Percentiles rank a stretch among this genome's conserved stretches.
Conservation (phyloP, 257 asterid species). For the Voacanga thouarsii region DNA sequence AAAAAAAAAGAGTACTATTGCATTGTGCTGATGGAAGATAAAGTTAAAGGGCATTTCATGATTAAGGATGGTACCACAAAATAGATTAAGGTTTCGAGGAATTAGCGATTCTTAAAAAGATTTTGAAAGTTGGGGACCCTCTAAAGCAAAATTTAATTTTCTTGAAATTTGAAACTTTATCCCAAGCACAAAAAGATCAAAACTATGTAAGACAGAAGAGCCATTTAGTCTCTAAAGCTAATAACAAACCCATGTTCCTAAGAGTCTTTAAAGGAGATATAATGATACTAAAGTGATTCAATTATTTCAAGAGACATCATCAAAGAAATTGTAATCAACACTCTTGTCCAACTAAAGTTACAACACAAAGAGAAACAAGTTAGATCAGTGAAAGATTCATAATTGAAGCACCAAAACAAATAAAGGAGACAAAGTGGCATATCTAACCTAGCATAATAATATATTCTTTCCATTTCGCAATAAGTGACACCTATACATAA, state of each 20-base stretch:
- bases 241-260: constrained; percentile 58
- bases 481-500: no score
- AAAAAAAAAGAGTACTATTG: not conserved
- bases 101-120: not conserved
- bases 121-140: constrained; percentile 21
- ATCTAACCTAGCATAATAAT: not conserved
- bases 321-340: constrained; percentile 31
- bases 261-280: constrained; percentile 40
- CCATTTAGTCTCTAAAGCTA: constrained; percentile 29
- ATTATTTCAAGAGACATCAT: constrained; percentile 52
- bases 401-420: constrained; percentile 12
- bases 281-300: constrained; percentile 40
- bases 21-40: not conserved
- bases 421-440: constrained; percentile 10
- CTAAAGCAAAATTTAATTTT: constrained; percentile 3
- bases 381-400: constrained; percentile 19
- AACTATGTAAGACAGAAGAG: constrained; percentile 18
- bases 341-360: constrained; percentile 37
- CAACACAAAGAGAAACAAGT: constrained; percentile 21
- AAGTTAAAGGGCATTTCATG: constrained; percentile 11
- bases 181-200: constrained; percentile 22
- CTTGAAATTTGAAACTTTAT: constrained; percentile 38
- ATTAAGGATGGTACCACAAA: not conserved
- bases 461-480: no score
- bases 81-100: constrained; percentile 11